Base-by-base conservation (phyloP, 2,329 filamentous ascomycete genomes). In the Colletotrichum plurivorum region DNA sequence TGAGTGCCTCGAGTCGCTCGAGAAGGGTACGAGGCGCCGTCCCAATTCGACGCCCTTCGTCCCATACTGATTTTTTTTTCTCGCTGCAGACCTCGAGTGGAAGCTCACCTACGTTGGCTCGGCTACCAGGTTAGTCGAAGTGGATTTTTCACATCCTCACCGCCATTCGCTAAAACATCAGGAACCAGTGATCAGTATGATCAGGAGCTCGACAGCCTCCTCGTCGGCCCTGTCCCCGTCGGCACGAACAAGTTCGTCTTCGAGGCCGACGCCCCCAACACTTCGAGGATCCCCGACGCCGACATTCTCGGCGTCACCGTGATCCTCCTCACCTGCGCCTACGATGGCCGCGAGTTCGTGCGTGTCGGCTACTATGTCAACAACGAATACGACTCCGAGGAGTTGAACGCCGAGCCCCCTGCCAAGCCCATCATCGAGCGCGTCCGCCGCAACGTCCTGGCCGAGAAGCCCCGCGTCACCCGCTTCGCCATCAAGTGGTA, bases 321-420 rank as follows among this genome's bases (percentile, higher is more conserved):
- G 76, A 94, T 99, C 75, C 92, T 99, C 64, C 89, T 99, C 73
- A 97, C 94, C 67, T 98, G 96, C 83, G 93, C 94, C 80, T 99
- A 99, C 83, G 96, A 99, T 77, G 93, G 93, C 62, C 91, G 96
- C 77, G 96, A 99, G 81, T 99, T 99, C 76, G 94, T 99, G 46
- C 94, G 96, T 73, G 95, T 99, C 49, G 96, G 96, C 71, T 99
- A 99, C 88, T 99, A 99, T 75, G 96, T 99, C 77, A 99, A 98
- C 87, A 99, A 99, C 77, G 97, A 99, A 82, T 99, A 99, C 81
- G 94, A 97, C 75, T 93, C 93, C 27, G 94, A 97, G 76, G 94
- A 97, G 80, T 88, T 99, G 72, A 92, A 90, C 75, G 90, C 92
- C 55, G 95, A 98, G 75, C 96, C 96, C 10, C 96, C 96, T 7